Base-by-base conservation (phyloP, 176 grass and related monocot genomes). In the Oropetium thomaeum region DNA sequence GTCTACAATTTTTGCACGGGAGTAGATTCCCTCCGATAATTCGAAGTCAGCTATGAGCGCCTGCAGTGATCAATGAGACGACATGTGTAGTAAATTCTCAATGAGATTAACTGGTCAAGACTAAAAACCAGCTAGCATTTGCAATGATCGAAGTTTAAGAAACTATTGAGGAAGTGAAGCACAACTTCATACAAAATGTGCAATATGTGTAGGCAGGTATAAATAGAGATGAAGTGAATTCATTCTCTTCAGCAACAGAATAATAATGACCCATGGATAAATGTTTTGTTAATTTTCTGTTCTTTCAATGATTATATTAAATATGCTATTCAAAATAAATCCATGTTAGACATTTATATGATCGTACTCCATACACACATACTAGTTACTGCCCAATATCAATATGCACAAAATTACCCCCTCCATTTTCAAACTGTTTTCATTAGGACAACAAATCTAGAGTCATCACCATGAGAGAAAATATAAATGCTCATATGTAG, bases 1-100 rank as follows among this genome's bases (percentile, higher is more conserved):
- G 40, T 92, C 85, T 37, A 92, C 87, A 19, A 99, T 95, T 88
- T 84, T 88, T 0, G 92, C 92, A 42, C 85, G 82, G 23, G 96
- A 99, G 81, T 95, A 95, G 28, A 99, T 99, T 42, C 96, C 92
- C 84, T 99, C 96, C 1, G 96, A 92, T 72, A 99, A 78, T 84
- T 99, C 92, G 82, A 95, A 99, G 74, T 99, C 96, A 48, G 96
- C 73, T 62, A 95, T 60, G 9, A 99, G 79, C 44, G 64, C 79
- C 96, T 98, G 84, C 61, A 78, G n/a, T 51, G 28, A 77, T 82
- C 62, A 63, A 47, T 85, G 32, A 28, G 29, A 81, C 38, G 4
- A 1, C 8, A 58, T 10, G 2, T 13, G 34, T 5, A 72, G 31
- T 86, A 49, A 76, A 43, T 59, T 67, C 65, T 65, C 43, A 80